These are phyloP conservation scores for Termitomyces sp. DNA, from an alignment of 768 basidiomycete genomes.

Conservation along the genomic window DNA sequence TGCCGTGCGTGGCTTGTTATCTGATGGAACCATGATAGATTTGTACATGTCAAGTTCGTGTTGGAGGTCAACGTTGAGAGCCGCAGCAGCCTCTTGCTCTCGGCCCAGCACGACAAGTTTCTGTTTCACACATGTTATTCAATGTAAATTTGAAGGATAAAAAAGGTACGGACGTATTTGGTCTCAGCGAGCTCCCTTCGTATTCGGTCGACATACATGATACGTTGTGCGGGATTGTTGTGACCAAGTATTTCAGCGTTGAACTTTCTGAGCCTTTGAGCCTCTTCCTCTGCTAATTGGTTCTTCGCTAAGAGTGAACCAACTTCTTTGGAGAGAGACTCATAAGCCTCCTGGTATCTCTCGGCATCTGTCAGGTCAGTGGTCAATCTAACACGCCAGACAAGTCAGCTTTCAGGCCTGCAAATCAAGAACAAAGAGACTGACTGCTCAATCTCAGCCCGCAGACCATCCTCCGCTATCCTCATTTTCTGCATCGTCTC, in stretches of 20 bases:
- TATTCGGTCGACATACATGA: constrained; percentile 82
- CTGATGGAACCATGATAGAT: constrained; percentile 43
- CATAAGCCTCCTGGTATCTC: constrained; percentile 68
- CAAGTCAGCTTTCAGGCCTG: neutral
- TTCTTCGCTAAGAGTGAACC: constrained; percentile 62
- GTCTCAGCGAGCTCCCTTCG: constrained; percentile 73
- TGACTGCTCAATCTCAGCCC: constrained; percentile 64
- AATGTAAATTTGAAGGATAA: neutral
- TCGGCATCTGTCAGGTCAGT: constrained; percentile 54
- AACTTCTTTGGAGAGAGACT: constrained; percentile 56
- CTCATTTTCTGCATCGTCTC: constrained; percentile 47
- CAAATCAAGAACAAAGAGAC: constrained; percentile 19
- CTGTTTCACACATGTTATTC: constrained; percentile 21
- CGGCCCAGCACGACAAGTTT: constrained; percentile 40
- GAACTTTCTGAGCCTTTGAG: constrained; percentile 65
- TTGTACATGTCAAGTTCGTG: constrained; percentile 58
- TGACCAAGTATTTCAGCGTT: constrained; percentile 86
- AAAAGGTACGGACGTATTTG: constrained; percentile 60
- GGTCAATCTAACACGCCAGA: constrained; percentile 26
- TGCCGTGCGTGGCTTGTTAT: constrained; percentile 47
- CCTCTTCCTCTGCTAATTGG: constrained; percentile 76
- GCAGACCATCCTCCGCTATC: constrained; percentile 62
- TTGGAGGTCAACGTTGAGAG: constrained; percentile 39
- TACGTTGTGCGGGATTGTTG: constrained; percentile 78
- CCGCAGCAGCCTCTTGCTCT: constrained; percentile 41